Conservation (phyloP, 148 eudicot genomes). For the Persicaria maculosa region DNA sequence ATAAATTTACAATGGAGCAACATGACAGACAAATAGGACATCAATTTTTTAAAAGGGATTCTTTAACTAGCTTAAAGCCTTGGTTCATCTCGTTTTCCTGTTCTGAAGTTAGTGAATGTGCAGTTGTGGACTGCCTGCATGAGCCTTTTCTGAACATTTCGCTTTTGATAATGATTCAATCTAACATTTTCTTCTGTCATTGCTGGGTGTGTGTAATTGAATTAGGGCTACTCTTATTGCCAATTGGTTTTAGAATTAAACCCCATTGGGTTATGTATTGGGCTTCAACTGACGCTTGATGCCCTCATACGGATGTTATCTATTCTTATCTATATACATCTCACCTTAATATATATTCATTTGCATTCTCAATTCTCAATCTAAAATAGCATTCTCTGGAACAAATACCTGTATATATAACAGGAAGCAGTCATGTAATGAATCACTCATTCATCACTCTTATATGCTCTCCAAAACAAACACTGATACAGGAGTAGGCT, state of each 20-base stretch:
- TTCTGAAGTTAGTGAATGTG: not conserved
- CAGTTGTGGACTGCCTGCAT: not conserved
- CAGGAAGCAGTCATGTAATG: not conserved
- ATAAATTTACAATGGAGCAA: not conserved
- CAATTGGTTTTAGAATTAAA: no score
- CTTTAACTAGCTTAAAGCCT: not conserved
- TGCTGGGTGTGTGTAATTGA: not conserved
- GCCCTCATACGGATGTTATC: no score
- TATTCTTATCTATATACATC: no score
- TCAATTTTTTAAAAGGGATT: not conserved
- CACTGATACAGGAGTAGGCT: conserved; percentile 41
- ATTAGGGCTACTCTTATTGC: no score
- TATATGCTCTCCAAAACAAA: not conserved
- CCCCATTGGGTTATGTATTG: no score
- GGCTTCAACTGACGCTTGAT: no score
- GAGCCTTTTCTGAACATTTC: not conserved
- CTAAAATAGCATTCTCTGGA: no score
- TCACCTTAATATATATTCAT: no score
- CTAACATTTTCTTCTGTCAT: not conserved
- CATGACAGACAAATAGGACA: not conserved
- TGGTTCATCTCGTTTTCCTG: not conserved
- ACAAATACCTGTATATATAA: no score
- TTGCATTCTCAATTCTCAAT: no score
- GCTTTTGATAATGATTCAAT: not conserved
- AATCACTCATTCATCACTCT: not conserved